Evolutionary conservation across 1,284 basidiomycete genomes (phyloP).

Genomic region (Sporisorium graminicola): DNA sequence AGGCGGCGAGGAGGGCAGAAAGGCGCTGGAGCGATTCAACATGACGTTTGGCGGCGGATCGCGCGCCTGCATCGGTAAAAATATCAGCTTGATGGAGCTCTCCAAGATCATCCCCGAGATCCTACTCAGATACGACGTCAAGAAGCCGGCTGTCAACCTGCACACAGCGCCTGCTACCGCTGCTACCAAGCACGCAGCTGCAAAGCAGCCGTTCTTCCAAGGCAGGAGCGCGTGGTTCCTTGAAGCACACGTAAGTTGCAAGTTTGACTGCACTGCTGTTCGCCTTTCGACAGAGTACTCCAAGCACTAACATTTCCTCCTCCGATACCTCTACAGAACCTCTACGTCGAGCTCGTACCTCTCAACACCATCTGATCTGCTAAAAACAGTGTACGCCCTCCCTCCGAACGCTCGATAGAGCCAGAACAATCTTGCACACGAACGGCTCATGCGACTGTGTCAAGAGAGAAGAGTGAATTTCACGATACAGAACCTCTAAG

Average conservation of each 20-base stretch:
- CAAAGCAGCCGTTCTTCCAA: constrained; percentile 30
- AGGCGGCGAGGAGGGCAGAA: constrained; percentile 45
- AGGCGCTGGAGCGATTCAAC: constrained; percentile 47
- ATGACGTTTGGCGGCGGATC: constrained; percentile 59
- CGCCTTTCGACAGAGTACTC: too few species aligned
- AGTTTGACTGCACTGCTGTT: background rate
- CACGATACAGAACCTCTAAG: background rate
- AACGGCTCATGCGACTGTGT: background rate
- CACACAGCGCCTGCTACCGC: background rate
- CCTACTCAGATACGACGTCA: constrained; percentile 52
- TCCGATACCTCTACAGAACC: constrained; percentile 13
- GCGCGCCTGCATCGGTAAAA: constrained; percentile 61
- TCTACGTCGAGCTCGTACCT: constrained; percentile 43
- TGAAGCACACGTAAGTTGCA: constrained; percentile 42
- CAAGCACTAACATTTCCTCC: background rate
- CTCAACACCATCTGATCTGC: constrained; percentile 16
- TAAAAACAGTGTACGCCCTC: background rate
- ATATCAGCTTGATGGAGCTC: constrained; percentile 64
- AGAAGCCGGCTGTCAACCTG: constrained; percentile 22
- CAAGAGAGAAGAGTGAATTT: background rate
- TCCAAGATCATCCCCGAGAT: constrained; percentile 61
- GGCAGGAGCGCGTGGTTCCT: constrained; percentile 48
- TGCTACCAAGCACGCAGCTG: background rate
- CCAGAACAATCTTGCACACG: background rate
- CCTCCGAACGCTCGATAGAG: background rate